phyloP scores from a whole-genome alignment of 352 stramenopile species.

The Pythium biforme region DNA sequence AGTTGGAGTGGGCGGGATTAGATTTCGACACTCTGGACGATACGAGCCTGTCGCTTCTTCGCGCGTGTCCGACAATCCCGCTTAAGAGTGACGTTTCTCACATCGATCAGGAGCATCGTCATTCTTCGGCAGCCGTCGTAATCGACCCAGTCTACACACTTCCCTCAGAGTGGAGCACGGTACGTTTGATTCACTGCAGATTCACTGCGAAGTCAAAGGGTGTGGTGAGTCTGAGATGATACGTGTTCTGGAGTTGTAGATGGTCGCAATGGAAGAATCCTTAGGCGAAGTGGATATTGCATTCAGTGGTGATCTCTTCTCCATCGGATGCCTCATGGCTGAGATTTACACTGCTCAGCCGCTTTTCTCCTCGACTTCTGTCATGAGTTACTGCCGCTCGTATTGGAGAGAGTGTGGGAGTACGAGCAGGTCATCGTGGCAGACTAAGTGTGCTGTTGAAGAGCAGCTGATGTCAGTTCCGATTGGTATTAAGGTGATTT shows the following conservation, averaged over 20 bases:
- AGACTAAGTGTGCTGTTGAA: background rate
- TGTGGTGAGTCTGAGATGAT: background rate
- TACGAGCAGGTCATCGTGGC: background rate
- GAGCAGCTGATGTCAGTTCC: slow-evolving; percentile 29
- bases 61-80: slow-evolving; percentile 46
- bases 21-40: slow-evolving; percentile 55
- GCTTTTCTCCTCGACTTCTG: slow-evolving; percentile 56
- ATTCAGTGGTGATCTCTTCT: slow-evolving; percentile 44
- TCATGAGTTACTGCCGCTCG: slow-evolving; percentile 38
- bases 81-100: slow-evolving; percentile 19
- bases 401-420: slow-evolving; percentile 9
- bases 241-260: background rate
- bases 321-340: slow-evolving; percentile 62
- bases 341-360: slow-evolving; percentile 61
- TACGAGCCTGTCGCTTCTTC: slow-evolving; percentile 57
- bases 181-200: slow-evolving; percentile 1
- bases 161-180: slow-evolving; percentile 3
- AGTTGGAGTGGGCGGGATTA: slow-evolving; percentile 39
- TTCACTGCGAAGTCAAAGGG: background rate
- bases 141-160: slow-evolving; percentile 18
- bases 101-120: background rate
- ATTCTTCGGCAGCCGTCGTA: background rate
- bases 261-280: background rate
- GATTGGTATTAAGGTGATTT: slow-evolving; percentile 48
- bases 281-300: background rate